Percentiles rank a stretch among this genome's conserved stretches.
phyloP scores from a whole-genome alignment of 2,329 filamentous ascomycete species.

The Rutstroemia sp. region DNA sequence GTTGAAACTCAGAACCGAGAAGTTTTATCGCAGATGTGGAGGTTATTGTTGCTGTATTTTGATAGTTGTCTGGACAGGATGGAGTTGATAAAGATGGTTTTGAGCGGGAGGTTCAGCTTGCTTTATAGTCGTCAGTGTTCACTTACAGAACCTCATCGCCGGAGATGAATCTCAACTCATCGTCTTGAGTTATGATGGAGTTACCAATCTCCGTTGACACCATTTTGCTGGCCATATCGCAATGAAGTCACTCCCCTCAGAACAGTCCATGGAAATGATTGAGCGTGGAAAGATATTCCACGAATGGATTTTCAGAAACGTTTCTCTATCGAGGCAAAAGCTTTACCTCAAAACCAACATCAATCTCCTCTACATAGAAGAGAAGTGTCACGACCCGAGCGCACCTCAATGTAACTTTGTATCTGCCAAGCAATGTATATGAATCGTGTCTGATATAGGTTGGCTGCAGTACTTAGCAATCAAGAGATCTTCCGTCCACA shows the following conservation, averaged over 20 bases:
- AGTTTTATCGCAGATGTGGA: not conserved
- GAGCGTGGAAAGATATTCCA: not conserved
- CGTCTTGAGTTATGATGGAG: not conserved
- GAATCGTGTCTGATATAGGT: not conserved
- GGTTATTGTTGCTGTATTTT: not conserved
- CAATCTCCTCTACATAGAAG: no score
- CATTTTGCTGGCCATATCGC: not conserved
- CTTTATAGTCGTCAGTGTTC: not conserved
- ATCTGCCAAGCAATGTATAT: slow-evolving; percentile 2
- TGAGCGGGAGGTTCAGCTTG: not conserved
- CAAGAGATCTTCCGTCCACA: slow-evolving; percentile 5
- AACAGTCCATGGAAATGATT: not conserved
- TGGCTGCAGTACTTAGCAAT: not conserved
- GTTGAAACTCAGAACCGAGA: no score
- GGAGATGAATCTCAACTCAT: not conserved
- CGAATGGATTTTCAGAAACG: slow-evolving; percentile 1
- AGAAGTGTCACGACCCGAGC: not conserved
- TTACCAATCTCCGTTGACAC: not conserved
- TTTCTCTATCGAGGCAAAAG: not conserved
- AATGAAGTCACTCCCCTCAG: not conserved
- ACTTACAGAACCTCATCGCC: not conserved
- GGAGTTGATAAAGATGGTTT: not conserved
- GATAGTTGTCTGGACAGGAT: not conserved
- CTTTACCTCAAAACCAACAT: not conserved
- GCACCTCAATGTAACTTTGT: not conserved